A percentile compares a stretch with the other conserved stretches of the same genome.
Evolutionary conservation across 1,284 basidiomycete species (phyloP).

Genomic region (Rhodotorula glutinis): DNA sequence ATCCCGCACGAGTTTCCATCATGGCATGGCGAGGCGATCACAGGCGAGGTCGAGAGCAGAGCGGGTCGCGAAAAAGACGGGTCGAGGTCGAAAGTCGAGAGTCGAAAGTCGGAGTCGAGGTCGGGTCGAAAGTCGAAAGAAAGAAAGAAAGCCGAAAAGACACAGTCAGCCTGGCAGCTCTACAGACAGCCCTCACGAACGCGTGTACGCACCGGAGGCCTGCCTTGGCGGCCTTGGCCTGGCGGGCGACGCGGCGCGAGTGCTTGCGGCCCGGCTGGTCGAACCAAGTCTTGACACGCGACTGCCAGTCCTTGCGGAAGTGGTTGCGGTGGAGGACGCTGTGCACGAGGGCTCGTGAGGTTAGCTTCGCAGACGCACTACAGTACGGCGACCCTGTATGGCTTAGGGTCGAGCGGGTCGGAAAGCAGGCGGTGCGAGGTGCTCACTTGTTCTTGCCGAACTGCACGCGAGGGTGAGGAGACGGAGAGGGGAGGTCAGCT

Average conservation of each 20-base stretch:
- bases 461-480: neutral
- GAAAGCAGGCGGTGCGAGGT: too few relatives aligned
- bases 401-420: too few relatives aligned
- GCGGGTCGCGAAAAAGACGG: too few relatives aligned
- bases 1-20: too few relatives aligned
- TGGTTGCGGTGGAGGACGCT: conserved; percentile 85
- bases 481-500: neutral
- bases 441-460: conserved; percentile 21
- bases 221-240: conserved; percentile 83
- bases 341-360: conserved; percentile 9
- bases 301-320: conserved; percentile 94
- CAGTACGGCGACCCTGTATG: too few relatives aligned
- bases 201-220: conserved; percentile 65
- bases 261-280: conserved; percentile 99
- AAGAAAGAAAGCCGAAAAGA: neutral
- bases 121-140: neutral
- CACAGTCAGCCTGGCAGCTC: too few relatives aligned
- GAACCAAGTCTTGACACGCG: conserved; percentile 87
- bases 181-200: too few relatives aligned
- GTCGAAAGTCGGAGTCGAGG: neutral
- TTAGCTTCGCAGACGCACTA: too few relatives aligned
- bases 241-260: conserved; percentile 87
- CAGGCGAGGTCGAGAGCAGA: too few relatives aligned
- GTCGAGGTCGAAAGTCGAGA: neutral
- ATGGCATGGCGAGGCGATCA: too few relatives aligned